phyloP scores from a whole-genome alignment of 2,329 filamentous ascomycete genomes.

The Cordyceps tenuipes region DNA sequence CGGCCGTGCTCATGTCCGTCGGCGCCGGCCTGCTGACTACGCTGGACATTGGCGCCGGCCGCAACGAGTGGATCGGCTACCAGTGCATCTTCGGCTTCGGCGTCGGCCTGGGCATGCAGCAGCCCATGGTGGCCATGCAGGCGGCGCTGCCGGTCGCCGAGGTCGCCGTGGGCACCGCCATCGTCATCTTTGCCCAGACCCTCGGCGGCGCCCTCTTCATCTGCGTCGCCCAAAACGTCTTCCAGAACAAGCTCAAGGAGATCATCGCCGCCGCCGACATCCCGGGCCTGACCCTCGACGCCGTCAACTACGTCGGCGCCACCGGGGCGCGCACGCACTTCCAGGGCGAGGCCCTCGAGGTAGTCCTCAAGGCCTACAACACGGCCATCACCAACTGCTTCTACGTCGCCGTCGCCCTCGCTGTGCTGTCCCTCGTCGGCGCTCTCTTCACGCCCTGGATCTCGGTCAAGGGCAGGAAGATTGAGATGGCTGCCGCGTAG shows the following conservation, averaged over 20 bases:
- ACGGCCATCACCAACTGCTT: slow-evolving; percentile 35
- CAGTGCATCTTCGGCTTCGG: slow-evolving; percentile 34
- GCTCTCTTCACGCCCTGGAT: slow-evolving; percentile 42
- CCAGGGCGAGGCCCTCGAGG: slow-evolving; percentile 22
- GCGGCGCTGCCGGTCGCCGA: slow-evolving; percentile 33
- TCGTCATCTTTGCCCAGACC: slow-evolving; percentile 38
- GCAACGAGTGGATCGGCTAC: slow-evolving; percentile 15
- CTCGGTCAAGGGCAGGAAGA: slow-evolving; percentile 48
- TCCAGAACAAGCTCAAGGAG: slow-evolving; percentile 37
- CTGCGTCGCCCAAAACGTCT: slow-evolving; percentile 41
- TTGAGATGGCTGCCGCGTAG: slow-evolving; percentile 23
- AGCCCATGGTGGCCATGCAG: slow-evolving; percentile 37
- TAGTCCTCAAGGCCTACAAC: slow-evolving; percentile 35
- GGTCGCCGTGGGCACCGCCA: slow-evolving; percentile 37
- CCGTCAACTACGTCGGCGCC: slow-evolving; percentile 28
- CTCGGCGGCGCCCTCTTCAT: slow-evolving; percentile 42
- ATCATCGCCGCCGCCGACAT: slow-evolving; percentile 27
- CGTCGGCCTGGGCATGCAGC: slow-evolving; percentile 35
- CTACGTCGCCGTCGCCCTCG: slow-evolving; percentile 35
- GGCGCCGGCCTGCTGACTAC: slow-evolving; percentile 32
- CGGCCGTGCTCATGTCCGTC: slow-evolving; percentile 20
- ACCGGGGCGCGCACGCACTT: slow-evolving; percentile 27
- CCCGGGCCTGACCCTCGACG: slow-evolving; percentile 25
- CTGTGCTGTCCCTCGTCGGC: slow-evolving; percentile 35
- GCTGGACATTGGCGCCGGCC: slow-evolving; percentile 10